These are phyloP conservation scores for Alternaria triticimaculans DNA, from an alignment of 2,329 filamentous ascomycete species.

Conservation along the genomic window DNA sequence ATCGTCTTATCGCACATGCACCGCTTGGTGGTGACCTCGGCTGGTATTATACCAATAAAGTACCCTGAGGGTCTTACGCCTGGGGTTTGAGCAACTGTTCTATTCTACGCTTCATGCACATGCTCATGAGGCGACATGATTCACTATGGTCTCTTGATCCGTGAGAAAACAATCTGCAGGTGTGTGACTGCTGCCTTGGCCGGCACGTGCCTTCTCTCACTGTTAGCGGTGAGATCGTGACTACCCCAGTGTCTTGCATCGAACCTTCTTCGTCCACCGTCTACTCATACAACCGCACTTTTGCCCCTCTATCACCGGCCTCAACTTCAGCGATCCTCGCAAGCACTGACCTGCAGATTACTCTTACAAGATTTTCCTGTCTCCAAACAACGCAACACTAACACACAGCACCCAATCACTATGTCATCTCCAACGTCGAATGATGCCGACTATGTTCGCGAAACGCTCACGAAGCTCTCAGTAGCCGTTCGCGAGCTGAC, in stretches of 20 bases:
- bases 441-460: constrained; percentile 3
- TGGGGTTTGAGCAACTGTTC: not conserved
- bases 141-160: not conserved
- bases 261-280: not conserved
- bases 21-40: not conserved
- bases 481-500: constrained; percentile 27
- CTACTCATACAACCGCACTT: not conserved
- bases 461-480: constrained; percentile 16
- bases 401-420: not conserved
- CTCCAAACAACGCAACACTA: not conserved
- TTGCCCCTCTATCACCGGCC: not conserved
- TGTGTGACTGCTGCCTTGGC: not conserved
- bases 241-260: not conserved
- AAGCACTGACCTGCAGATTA: not conserved
- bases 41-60: not conserved
- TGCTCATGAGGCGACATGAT: not conserved
- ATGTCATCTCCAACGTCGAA: constrained; percentile 9
- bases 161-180: not conserved
- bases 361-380: not conserved
- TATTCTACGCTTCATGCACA: not conserved
- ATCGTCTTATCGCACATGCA: not conserved
- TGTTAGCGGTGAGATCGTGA: not conserved
- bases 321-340: not conserved
- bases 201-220: constrained; percentile 1
- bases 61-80: not conserved